phyloP scores from a whole-genome alignment of 2,329 filamentous ascomycete species.

The Magnaporthales sp. region DNA sequence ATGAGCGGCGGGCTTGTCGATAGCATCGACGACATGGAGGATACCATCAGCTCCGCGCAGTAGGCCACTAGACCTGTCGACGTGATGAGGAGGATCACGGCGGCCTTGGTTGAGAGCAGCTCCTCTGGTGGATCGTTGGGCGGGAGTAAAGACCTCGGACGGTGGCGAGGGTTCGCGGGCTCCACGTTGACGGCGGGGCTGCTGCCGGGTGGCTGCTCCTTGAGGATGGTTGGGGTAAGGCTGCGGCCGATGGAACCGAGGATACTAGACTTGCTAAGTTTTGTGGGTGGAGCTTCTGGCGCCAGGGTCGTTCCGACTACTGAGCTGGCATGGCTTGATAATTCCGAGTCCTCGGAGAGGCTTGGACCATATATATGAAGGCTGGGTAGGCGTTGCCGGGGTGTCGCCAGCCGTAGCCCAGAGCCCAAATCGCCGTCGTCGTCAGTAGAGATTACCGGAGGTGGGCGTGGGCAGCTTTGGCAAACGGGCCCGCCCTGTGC shows the following conservation, averaged over 20 bases:
- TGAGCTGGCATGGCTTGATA: not conserved
- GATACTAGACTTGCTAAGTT: not conserved
- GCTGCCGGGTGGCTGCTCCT: not conserved
- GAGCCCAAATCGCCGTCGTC: not conserved
- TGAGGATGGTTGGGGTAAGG: not conserved
- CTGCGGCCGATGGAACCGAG: not conserved
- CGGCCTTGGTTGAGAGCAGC: slow-evolving; percentile 44
- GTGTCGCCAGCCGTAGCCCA: not conserved
- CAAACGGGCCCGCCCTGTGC: not conserved
- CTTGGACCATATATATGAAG: not conserved
- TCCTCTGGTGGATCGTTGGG: not conserved
- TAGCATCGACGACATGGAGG: slow-evolving; percentile 57
- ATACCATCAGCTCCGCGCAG: slow-evolving; percentile 64
- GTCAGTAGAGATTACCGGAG: not conserved
- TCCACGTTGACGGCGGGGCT: not conserved
- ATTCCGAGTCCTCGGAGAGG: not conserved
- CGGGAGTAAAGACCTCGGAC: not conserved
- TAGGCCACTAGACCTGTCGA: slow-evolving; percentile 58
- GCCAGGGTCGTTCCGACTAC: not conserved
- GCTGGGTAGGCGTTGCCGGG: not conserved
- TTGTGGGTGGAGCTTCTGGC: not conserved
- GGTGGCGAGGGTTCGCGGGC: not conserved
- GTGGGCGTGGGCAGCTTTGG: not conserved
- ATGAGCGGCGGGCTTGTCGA: slow-evolving; percentile 26
- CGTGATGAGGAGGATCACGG: slow-evolving; percentile 52